These are phyloP conservation scores for Sorghum bicolor DNA, from an alignment of 176 grass and related monocot species.

Conservation along the genomic window DNA sequence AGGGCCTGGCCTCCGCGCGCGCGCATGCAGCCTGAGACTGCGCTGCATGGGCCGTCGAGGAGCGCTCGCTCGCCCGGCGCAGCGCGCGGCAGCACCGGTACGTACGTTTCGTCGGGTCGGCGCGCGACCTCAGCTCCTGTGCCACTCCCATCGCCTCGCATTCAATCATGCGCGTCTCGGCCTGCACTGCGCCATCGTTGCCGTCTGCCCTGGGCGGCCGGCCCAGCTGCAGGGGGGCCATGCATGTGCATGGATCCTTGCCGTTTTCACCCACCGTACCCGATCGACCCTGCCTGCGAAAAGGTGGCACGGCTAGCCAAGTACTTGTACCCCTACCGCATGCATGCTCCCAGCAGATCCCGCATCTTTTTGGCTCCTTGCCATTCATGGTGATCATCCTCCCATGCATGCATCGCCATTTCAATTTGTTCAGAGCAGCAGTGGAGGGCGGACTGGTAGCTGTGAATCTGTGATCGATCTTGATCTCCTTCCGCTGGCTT, in stretches of 20 bases:
- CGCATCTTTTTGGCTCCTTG: constrained; percentile 19
- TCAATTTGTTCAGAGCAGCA: too few relatives aligned
- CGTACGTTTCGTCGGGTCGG: not conserved
- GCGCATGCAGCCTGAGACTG: too few relatives aligned
- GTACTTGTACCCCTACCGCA: not conserved
- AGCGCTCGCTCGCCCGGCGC: too few relatives aligned
- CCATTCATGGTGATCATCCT: not conserved
- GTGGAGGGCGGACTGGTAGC: too few relatives aligned
- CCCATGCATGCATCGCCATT: too few relatives aligned
- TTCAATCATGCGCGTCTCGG: not conserved
- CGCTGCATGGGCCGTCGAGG: too few relatives aligned
- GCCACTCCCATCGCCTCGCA: not conserved
- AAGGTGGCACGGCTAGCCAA: not conserved
- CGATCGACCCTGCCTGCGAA: not conserved
- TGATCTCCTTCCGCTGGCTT: too few relatives aligned
- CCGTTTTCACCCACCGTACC: too few relatives aligned
- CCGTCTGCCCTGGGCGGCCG: not conserved
- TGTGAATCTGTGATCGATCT: too few relatives aligned
- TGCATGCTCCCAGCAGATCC: not conserved
- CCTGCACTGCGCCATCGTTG: not conserved
- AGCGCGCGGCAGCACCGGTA: not conserved
- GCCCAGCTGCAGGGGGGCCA: not conserved
- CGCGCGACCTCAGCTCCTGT: not conserved
- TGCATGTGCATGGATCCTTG: too few relatives aligned
- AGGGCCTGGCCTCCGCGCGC: too few relatives aligned